Conservation (phyloP, 1,284 basidiomycete genomes). For the Puccinia hordei region DNA sequence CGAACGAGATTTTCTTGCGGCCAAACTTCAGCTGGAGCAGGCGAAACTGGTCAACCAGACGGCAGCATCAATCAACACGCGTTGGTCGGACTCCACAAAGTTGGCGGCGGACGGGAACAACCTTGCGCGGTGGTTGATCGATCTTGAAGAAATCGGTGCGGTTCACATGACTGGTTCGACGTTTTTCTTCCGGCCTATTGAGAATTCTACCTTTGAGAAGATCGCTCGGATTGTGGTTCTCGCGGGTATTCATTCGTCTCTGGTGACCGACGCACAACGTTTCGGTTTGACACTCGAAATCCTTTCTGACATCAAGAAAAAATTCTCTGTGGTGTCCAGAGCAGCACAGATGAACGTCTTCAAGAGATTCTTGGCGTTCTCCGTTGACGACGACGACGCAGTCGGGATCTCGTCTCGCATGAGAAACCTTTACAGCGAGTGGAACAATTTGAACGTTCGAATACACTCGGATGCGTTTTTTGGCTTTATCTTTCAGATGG, state of each 20-base stretch:
- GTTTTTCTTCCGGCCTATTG: neutral
- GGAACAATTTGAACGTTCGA: neutral
- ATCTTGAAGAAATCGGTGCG: neutral
- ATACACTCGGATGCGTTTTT: neutral
- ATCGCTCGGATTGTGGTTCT: neutral
- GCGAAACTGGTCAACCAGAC: too few relatives aligned
- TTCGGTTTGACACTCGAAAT: neutral
- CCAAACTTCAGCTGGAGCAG: too few relatives aligned
- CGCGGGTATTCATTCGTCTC: neutral
- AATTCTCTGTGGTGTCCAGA: neutral
- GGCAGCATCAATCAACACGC: too few relatives aligned
- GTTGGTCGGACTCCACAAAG: too few relatives aligned
- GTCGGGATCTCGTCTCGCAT: neutral
- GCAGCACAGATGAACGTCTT: constrained; percentile 7
- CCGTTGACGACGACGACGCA: neutral
- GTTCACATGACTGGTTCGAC: neutral
- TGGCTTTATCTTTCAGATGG: neutral
- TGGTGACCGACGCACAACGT: neutral
- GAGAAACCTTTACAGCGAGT: neutral
- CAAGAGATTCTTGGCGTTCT: neutral
- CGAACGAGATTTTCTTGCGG: too few relatives aligned
- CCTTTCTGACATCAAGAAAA: neutral
- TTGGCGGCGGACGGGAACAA: too few relatives aligned
- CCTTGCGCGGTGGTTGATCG: neutral
- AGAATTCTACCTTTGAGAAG: neutral